phyloP scores from a whole-genome alignment of 805 yeast species.

The Maudiozyma bulderi region DNA sequence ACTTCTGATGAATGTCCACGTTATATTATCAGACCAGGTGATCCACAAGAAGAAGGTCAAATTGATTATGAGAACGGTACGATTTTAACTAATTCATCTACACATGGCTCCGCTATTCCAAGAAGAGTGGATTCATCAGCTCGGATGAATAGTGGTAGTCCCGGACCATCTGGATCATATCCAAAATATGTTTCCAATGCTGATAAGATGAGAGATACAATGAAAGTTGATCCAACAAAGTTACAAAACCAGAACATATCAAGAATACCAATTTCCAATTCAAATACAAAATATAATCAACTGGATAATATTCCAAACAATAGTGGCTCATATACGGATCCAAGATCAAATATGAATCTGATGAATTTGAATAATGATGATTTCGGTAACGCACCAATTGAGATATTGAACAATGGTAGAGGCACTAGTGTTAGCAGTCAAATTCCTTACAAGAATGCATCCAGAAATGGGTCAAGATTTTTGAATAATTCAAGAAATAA shows the following conservation, averaged over 20 bases:
- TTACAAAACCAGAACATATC: background rate
- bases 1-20: conserved; percentile 39
- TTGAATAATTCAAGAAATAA: background rate
- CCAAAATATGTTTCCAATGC: background rate
- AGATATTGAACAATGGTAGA: background rate
- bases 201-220: background rate
- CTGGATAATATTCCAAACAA: too few species aligned
- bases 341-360: background rate
- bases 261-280: background rate
- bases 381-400: too few species aligned
- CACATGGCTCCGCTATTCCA: conserved; percentile 2
- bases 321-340: too few species aligned
- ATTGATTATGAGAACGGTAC: conserved; percentile 27
- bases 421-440: background rate
- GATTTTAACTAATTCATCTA: conserved; percentile 14
- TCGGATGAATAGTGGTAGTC: background rate
- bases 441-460: background rate
- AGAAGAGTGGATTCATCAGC: background rate
- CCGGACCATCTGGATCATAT: background rate
- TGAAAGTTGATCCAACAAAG: background rate
- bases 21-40: conserved; percentile 36
- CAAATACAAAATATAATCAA: too few species aligned
- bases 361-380: too few species aligned
- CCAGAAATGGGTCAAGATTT: background rate
- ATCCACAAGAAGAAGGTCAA: conserved; percentile 29